Conservation (phyloP, 139 green algal species). For the Chlorella ohadii region DNA sequence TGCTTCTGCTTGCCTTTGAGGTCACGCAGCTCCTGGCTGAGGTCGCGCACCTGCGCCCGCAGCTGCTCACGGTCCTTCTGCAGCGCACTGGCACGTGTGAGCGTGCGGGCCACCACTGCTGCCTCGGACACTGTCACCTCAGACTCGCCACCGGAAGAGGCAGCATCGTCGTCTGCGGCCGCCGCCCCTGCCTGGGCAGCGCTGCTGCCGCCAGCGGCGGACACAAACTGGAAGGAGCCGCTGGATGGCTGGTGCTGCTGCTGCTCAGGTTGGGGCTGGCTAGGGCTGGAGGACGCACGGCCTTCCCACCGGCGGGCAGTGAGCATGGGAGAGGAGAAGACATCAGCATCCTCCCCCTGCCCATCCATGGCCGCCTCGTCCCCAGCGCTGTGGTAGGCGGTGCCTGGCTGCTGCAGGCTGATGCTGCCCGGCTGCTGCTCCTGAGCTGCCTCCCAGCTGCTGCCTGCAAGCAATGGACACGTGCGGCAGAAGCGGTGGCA, state of each 20-base stretch:
- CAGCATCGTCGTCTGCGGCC: not conserved
- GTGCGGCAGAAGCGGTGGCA: too few species aligned
- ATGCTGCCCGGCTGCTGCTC: constrained; percentile 23
- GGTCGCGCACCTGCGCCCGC: constrained; percentile 14
- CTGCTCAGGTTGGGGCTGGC: not conserved
- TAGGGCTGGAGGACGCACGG: not conserved
- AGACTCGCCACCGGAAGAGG: constrained; percentile 28
- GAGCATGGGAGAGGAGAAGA: constrained; percentile 18
- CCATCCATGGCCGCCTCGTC: not conserved
- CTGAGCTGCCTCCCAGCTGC: not conserved
- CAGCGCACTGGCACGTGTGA: constrained; percentile 14
- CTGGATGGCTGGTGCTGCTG: not conserved
- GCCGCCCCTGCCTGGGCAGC: not conserved
- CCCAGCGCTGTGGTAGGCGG: not conserved
- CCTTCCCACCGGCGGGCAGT: not conserved
- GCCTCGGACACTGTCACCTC: constrained; percentile 33
- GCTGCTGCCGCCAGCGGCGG: not conserved
- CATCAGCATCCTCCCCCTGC: constrained; percentile 1
- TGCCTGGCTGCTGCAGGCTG: constrained; percentile 28
- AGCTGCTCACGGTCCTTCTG: constrained; percentile 31
- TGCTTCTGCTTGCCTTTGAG: constrained; percentile 32
- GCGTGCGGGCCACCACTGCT: constrained; percentile 31
- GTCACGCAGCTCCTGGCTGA: constrained; percentile 19
- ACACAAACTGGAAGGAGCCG: constrained; percentile 18
- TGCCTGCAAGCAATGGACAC: not conserved